A percentile compares a stretch with the other conserved stretches of the same genome.
phyloP scores from a whole-genome alignment of 345 rosid genomes.

The Lepidium africanum region DNA sequence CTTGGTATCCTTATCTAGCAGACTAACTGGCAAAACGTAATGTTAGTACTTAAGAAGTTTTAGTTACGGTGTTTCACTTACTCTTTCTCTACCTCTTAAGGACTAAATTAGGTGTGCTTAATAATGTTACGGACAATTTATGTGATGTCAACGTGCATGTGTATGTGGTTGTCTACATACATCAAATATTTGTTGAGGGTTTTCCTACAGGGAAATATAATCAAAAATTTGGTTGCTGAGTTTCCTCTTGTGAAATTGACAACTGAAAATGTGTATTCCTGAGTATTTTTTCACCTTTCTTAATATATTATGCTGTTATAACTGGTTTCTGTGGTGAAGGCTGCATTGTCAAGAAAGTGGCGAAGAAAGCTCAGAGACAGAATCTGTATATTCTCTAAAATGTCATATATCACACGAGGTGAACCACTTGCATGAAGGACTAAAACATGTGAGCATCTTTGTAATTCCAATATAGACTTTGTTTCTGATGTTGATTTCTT shows the following conservation, averaged over 20 bases:
- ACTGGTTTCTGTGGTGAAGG: slow-evolving; percentile 33
- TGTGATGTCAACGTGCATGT: background rate
- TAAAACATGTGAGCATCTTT: slow-evolving; percentile 63
- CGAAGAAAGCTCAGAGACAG: slow-evolving; percentile 46
- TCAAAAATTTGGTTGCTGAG: background rate
- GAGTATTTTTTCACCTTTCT: background rate
- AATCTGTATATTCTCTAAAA: slow-evolving; percentile 82
- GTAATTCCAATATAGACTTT: background rate
- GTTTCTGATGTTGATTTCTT: background rate
- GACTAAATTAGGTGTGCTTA: background rate
- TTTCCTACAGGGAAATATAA: background rate
- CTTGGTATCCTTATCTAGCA: background rate
- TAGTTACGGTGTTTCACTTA: background rate
- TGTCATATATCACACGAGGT: slow-evolving; percentile 98
- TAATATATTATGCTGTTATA: background rate
- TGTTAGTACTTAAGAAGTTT: background rate
- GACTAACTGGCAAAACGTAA: background rate
- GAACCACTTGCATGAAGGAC: slow-evolving; percentile 97
- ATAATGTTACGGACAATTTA: background rate
- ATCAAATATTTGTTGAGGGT: background rate
- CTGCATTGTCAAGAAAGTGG: slow-evolving; percentile 94
- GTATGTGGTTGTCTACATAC: background rate
- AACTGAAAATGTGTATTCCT: background rate
- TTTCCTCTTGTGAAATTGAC: background rate
- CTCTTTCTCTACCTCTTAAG: background rate